Evolutionary conservation across 1,139 yeast genomes (phyloP), one percentile per base, ranked within the genome.

Genomic region (Pneumocystis sp.): DNA sequence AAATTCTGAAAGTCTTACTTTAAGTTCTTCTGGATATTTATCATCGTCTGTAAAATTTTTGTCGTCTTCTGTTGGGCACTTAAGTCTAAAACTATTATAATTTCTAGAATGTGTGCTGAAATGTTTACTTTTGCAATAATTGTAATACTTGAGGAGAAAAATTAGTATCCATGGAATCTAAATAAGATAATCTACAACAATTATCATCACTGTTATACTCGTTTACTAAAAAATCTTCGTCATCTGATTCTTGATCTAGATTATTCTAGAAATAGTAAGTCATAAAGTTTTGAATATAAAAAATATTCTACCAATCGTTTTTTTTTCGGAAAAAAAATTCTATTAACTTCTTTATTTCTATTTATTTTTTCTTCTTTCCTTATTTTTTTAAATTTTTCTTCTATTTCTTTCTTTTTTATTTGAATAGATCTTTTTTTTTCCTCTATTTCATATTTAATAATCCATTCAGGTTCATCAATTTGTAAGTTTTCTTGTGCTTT

Each of bases 321-420:
- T 37, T 59, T 44, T 44, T 44, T 44, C 15, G 19, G 6, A 44
- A 19, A 44, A 44, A 19, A 19, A 4, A 19, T 10, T 34, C 25
- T 40, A 10, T 21, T 37, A n/a, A n/a, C 12, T 63, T 67, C 37
- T 57, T 29, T 63, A 31, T 67, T 68, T 10, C 65, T 68, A 61
- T 66, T 67, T n/a, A 66, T 68, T 67, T 66, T 68, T 61, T 67
- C 74, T 34, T 65, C 68, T 63, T 63, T 69, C 60, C 68, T 70
- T 62, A 65, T 69, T 63, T 74, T 69, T 67, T 71, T 74, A 71
- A 83, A 71, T 66, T 76, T 71, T 40, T 70, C 68, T 69, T 80
- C 80, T 70, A 79, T 76, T 50, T 76, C 77, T 68, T 77, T 71
- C 63, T 79, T 67, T 59, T 76, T 69, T 64, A 74, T 70, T 12